These are phyloP conservation scores for Oxalis stricta DNA, from an alignment of 441 rosid species.

Conservation along the genomic window DNA sequence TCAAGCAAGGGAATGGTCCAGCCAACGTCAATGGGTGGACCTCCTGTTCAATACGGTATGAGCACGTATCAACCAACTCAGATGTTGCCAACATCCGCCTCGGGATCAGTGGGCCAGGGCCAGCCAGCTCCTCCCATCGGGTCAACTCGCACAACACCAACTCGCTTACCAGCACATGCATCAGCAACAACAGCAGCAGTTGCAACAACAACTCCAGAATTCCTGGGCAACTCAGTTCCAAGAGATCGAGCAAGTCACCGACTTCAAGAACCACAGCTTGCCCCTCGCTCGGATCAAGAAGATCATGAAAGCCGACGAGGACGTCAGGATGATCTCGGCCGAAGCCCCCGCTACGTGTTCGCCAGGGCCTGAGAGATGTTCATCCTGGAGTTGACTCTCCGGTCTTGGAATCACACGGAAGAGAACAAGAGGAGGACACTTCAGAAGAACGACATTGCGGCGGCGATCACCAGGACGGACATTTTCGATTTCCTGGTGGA, in stretches of 20 bases:
- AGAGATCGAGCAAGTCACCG: conserved; percentile 30
- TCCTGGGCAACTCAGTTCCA: conserved; percentile 37
- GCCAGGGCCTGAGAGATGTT: conserved; percentile 49
- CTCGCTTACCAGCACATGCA: conserved; percentile 38
- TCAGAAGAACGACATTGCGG: conserved; percentile 40
- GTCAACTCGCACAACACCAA: conserved; percentile 30
- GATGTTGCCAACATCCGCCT: conserved; percentile 16
- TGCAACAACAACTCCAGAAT: conserved; percentile 34
- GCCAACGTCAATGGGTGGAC: too few species aligned
- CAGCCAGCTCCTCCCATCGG: conserved; percentile 8
- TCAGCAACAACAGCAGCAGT: conserved; percentile 38
- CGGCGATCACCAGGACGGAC: conserved; percentile 34
- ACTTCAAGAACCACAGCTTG: conserved; percentile 38
- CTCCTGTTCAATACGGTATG: conserved; percentile 20
- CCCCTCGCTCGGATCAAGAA: conserved; percentile 48
- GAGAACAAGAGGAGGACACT: conserved; percentile 44
- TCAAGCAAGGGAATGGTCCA: too few species aligned
- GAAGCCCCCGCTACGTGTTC: conserved; percentile 35
- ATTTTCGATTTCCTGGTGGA: conserved; percentile 38
- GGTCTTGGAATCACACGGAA: conserved; percentile 46
- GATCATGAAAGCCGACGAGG: conserved; percentile 51
- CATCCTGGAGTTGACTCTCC: conserved; percentile 32
- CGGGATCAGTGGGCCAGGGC: conserved; percentile 19
- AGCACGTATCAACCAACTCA: conserved; percentile 21
- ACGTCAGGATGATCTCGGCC: conserved; percentile 42